Evolutionary conservation across 2,329 filamentous ascomycete genomes (phyloP), one percentile per base, ranked within the genome.

Genomic region (Xylaria sp.): DNA sequence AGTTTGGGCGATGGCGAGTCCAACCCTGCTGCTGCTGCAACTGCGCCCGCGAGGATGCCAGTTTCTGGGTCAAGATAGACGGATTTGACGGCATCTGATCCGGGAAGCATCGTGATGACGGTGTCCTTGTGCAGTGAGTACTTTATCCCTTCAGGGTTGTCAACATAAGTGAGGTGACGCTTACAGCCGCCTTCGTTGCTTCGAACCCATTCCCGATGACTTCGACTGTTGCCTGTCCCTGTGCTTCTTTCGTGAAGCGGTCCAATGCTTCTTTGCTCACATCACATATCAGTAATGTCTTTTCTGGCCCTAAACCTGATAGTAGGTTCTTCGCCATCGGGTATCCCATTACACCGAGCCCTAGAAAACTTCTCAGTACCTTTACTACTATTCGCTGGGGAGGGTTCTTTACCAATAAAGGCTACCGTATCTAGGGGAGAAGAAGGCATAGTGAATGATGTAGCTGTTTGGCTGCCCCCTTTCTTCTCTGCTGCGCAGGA

Each of bases 21-120:
- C 7, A 55, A 36, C 14, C 21, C 14, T 7, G 69, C 51, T 45
- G 50, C 55, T 14, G 71, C 67, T 8, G 72, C 71, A 8, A 69
- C 51, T 4, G 71, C 74, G 4, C 79, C 80, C 1, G 78, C 76
- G 4, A 80, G 71, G 39, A 80, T 72, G 12, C 79, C 79, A 8
- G 76, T 78, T 17, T 68, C 17, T 2, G 76, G 70, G 65, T 79
- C 77, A 0, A 79, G 73, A 67, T 82, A 82, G 12, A 82, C 81
- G 27, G 74, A 69, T 59, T 78, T 78, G 9, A 82, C 80, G 1
- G 77, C 79, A 4, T 70, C 69, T 8, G 78, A 77, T 56, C 75
- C 77, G 6, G 81, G 81, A 4, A 82, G 77, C 80, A 82, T 82
- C 1, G 80, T 82, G 34, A 82, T 80, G 4, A 82, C 75, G 2